Evolutionary conservation across 2,329 filamentous ascomycete genomes (phyloP), one percentile per base, ranked within the genome.

Genomic region (Xylariaceae sp.): DNA sequence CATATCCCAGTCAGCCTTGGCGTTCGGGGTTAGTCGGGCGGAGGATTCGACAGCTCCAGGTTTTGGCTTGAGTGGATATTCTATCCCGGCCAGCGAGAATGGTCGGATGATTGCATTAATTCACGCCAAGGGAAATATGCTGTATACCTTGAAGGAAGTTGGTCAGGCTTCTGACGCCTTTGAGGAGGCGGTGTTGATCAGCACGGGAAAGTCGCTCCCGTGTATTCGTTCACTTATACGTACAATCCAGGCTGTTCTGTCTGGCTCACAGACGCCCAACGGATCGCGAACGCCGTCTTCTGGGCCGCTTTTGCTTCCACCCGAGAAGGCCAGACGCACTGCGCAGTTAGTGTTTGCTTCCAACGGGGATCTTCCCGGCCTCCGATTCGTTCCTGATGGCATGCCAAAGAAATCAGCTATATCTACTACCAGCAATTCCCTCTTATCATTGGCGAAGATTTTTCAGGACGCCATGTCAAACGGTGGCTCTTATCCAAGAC

Each of bases 111-210:
- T 99, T 42, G 88, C 91, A n/a, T 79, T 99, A 15, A 85, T 97
- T 39, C 94, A 99, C 71, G 92, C 92, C 18, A 99, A 97, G 71
- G 94, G 92, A n/a, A 97, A 97, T 59, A 95, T 97, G 87, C 78
- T 97, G 1, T 99, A 99, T 71, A 85, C 89, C 22, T 74, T 95
- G 29, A 92, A 92, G 43, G 87, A 96, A 61, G 88, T 94, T 59
- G 77, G 80, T 37, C 83, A 80, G 39, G 94, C 94, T 40, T 91
- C 92, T 1, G 83, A 85, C 63, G 90, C 94, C 3, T 99, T 99
- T 63, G 94, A 99, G 69, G 91, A 96, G 69, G 92, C 92, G 0
- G 90, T 99, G 3, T 73, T 96, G 49, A 92, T 99, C 58, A 92
- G 90, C 54, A 81, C 88, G 26, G 92, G 91, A 1, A 81, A 85